Percentiles rank a stretch among this genome's conserved stretches.
phyloP scores from a whole-genome alignment of 2,329 filamentous ascomycete species.

The Neopestalotiopsis rosae region DNA sequence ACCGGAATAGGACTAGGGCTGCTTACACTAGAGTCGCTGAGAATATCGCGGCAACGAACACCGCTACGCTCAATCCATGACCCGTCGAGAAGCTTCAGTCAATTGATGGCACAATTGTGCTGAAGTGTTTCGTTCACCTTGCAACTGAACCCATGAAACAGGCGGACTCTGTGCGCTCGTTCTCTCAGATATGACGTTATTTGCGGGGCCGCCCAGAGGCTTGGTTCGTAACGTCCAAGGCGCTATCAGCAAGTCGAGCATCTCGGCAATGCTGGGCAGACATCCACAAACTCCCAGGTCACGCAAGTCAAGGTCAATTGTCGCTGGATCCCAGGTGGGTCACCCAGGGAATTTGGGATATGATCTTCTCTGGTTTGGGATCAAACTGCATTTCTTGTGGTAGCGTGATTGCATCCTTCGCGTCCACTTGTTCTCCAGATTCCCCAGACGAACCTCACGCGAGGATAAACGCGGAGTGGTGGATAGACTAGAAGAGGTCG shows the following conservation, averaged over 20 bases:
- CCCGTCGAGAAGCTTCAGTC: neutral
- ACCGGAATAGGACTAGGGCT: too few species aligned
- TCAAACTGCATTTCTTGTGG: neutral
- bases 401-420: neutral
- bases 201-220: constrained; percentile 13
- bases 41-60: neutral
- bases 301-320: neutral
- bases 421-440: neutral
- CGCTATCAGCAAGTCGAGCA: constrained; percentile 2
- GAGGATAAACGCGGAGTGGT: neutral
- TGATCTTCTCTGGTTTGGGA: neutral
- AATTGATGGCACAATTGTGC: neutral
- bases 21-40: neutral
- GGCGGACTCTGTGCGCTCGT: neutral
- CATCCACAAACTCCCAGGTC: neutral
- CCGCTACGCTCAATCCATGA: neutral
- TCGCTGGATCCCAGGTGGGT: neutral
- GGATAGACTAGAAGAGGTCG: too few species aligned
- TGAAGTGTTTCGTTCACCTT: neutral
- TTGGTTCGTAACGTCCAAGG: constrained; percentile 10
- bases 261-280: constrained; percentile 5
- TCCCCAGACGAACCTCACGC: neutral
- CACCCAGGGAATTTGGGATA: neutral
- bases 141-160: neutral
- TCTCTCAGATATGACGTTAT: constrained; percentile 8